Evolutionary conservation across 73 alveolate genomes (phyloP), one percentile per base, ranked within the genome.

Genomic region (Paramecium caudatum): DNA sequence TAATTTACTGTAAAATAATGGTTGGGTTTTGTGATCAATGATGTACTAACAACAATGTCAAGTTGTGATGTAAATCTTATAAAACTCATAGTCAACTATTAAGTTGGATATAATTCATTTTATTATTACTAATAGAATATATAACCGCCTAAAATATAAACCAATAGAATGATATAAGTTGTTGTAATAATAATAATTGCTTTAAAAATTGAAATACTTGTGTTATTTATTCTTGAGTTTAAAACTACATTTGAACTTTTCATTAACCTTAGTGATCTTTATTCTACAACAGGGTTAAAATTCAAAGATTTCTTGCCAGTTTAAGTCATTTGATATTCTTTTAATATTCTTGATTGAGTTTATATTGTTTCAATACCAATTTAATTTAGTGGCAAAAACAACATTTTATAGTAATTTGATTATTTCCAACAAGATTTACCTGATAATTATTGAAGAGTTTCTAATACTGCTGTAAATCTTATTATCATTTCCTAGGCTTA

Each of bases 371-470:
- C 83, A 32, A 65, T 65, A 5, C 83, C 83, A 12, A 65, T 33
- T 21, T 33, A 65, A 65, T 65, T 30, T 33, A 65, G 19, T 3
- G 88, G 68, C 8, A 27, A 37, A 45, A 27, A 74, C 5, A 30
- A 19, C 4, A 74, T 9, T 37, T 37, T 27, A 23, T 74, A 74
- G 32, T 27, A 74, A 9, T 74, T 74, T 41, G 36, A 74, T 25
- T 74, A 41, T 21, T 74, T 74, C 88, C 88, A 74, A 21, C 55
- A 45, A 21, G 2, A 41, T 74, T 74, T 74, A 41, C 88, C 88
- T 39, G 68, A 39, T 4, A 27, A 39, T 74, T 37, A 41, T 43
- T 37, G 17, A 41, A 74, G 32, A 15, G 68, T 45, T 37, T 74
- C 88, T 41, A n/a, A 5, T 21, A 74, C 47, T 12, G 47, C 43